phyloP scores from a whole-genome alignment of 2,329 filamentous ascomycete species.

The Xylariaceae sp. region DNA sequence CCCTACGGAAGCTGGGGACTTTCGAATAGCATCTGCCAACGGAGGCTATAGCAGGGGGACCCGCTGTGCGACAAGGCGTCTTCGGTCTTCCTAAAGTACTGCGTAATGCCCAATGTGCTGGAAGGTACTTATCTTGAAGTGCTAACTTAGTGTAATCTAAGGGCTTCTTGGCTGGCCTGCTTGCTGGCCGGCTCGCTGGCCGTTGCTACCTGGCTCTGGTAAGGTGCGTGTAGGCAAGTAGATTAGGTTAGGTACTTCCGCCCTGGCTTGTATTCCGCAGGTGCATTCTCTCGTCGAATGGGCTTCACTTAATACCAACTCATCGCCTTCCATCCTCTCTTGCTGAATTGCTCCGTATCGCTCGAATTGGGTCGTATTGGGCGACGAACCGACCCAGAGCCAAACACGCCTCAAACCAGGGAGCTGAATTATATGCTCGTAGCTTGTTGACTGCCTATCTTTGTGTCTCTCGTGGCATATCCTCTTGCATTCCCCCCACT shows the following conservation, averaged over 20 bases:
- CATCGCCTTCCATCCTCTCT: constrained; percentile 4
- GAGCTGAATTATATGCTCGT: background rate
- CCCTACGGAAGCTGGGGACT: background rate
- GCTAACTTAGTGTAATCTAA: background rate
- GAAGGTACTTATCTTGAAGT: background rate
- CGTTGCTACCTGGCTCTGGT: background rate
- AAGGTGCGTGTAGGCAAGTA: background rate
- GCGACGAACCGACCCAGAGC: constrained; percentile 3
- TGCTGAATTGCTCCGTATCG: background rate
- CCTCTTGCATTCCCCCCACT: background rate
- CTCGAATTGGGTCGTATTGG: constrained; percentile 5
- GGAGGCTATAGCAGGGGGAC: constrained; percentile 6
- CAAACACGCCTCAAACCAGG: background rate
- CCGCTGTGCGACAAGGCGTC: constrained; percentile 7
- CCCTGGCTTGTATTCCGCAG: constrained; percentile 6
- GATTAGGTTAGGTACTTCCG: constrained; percentile 6
- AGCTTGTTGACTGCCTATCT: constrained; percentile 4
- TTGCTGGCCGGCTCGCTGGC: constrained; percentile 4
- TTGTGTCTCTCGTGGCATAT: constrained; percentile 8
- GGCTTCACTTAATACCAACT: constrained; percentile 1
- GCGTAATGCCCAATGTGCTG: too few species aligned
- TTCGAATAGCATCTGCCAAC: background rate
- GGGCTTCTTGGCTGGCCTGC: constrained; percentile 9
- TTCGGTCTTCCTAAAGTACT: too few species aligned
- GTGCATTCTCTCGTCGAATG: constrained; percentile 3